Base-by-base conservation (phyloP, 257 asterid species). In the Cordia subcordata region DNA sequence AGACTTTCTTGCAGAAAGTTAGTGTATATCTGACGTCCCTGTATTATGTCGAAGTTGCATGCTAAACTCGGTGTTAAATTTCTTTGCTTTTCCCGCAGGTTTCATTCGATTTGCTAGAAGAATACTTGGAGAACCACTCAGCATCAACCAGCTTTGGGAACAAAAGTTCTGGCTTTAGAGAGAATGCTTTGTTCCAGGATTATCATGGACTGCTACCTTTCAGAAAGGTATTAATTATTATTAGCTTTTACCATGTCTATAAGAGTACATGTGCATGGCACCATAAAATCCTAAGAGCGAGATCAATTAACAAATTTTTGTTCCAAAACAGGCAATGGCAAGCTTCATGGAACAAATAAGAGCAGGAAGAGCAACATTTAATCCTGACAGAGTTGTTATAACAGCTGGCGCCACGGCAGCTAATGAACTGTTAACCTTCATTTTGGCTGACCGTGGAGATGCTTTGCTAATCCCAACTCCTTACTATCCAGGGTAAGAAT, bases 381-480 rank as follows among this genome's bases (percentile, higher is more conserved):
- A 88, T 72, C 87, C 94, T 3, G 90, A 82, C 11, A 82, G 88
- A 64, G 64, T 92, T 20, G 96, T 92, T n/a, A 78, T 88, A 11
- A 92, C 95, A 5, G 98, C 94, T 0, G 98, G 98, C 4, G 95
- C 98, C 5, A 92, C 98, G 0, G 94, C 95, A 0, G 98, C 96
- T 9, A 86, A 88, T 57, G 98, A 92, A 59, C 82, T 86, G 5
- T 58, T 92, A 21, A 86, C 95, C 4, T 92, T 92, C 86, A 85
- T 86, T 57, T 49, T 92, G 17, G 95, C 96, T 35, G 58, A 92
- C 60, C 93, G 93, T 0, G 96, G 94, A 0, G 96, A 92, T 55
- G 98, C 95, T 27, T 78, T 92, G 55, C 85, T 92, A 8, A 68
- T 92, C 21, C 98, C 98, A 4, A 92, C 96, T 44, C 98, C 98